phyloP scores from a whole-genome alignment of 768 basidiomycete genomes.

The Gyrodon lividus region DNA sequence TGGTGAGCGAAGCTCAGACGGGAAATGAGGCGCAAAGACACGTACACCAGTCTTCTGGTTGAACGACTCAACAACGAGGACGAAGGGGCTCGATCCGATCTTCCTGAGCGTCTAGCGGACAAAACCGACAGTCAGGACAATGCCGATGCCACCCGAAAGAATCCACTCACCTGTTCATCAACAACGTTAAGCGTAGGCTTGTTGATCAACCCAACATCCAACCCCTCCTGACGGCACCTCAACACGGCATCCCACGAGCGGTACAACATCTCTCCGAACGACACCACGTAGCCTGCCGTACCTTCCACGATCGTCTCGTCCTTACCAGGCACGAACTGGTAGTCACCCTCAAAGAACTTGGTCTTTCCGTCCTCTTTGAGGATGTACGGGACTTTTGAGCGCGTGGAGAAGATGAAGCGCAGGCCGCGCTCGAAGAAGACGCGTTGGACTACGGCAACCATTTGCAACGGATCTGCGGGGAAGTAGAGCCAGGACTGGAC shows the following conservation, averaged over 20 bases:
- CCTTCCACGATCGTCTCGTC: constrained; percentile 82
- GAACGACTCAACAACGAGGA: constrained; percentile 81
- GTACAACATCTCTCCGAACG: constrained; percentile 87
- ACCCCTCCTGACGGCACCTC: constrained; percentile 63
- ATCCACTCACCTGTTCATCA: constrained; percentile 63
- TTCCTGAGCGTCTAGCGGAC: constrained; percentile 54
- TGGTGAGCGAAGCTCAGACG: neutral
- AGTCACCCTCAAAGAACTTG: constrained; percentile 64
- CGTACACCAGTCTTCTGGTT: constrained; percentile 85
- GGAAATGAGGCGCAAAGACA: constrained; percentile 4
- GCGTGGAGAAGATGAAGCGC: constrained; percentile 87
- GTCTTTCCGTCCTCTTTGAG: constrained; percentile 71
- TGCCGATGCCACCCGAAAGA: neutral
- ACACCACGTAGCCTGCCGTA: constrained; percentile 76
- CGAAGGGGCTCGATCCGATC: constrained; percentile 72
- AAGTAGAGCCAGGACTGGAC: constrained; percentile 81
- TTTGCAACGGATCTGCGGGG: constrained; percentile 82
- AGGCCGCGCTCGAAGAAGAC: constrained; percentile 84
- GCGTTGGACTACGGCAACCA: constrained; percentile 69
- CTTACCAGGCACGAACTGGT: constrained; percentile 81
- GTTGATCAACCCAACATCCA: constrained; percentile 85
- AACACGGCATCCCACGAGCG: constrained; percentile 82
- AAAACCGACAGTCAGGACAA: neutral
- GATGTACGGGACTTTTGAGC: constrained; percentile 86
- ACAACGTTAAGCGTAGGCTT: constrained; percentile 81